Evolutionary conservation across 495 filamentous ascomycete genomes (phyloP).

Genomic region (Parathielavia hyrcaniae): DNA sequence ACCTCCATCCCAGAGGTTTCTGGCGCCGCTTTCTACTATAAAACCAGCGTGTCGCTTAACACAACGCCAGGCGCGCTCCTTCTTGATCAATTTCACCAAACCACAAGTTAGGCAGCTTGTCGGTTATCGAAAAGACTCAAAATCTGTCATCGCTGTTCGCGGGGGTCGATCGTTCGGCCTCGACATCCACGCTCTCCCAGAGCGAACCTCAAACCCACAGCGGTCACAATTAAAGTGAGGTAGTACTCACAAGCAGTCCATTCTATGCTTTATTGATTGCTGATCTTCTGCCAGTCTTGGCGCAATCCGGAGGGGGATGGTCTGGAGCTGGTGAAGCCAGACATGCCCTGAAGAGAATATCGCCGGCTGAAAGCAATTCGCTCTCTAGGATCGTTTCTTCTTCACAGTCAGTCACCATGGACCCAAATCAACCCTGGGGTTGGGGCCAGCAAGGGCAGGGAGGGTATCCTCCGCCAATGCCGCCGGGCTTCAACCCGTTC

Average conservation of each 20-base stretch:
- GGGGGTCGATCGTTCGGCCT: too few species aligned
- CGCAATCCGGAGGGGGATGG: background rate
- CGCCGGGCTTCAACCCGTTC: background rate
- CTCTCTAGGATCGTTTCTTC: background rate
- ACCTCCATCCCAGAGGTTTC: background rate
- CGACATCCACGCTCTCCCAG: too few species aligned
- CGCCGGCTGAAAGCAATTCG: background rate
- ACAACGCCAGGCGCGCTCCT: too few species aligned
- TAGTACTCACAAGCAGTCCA: too few species aligned
- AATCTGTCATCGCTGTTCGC: too few species aligned
- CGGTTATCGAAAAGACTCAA: too few species aligned
- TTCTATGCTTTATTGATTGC: too few species aligned
- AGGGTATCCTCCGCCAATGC: background rate
- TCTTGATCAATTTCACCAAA: too few species aligned
- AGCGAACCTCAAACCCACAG: too few species aligned
- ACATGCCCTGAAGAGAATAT: background rate
- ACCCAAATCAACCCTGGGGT: slow-evolving; percentile 1
- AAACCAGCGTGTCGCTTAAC: too few species aligned
- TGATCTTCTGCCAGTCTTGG: background rate
- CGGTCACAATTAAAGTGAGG: background rate
- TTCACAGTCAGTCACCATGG: background rate
- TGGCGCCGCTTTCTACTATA: background rate
- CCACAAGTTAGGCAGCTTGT: too few species aligned
- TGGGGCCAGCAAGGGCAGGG: background rate
- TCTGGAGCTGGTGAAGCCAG: background rate